These are phyloP conservation scores for Plasmodiophora brassicae DNA, from an alignment of 208 protist species.

Conservation along the genomic window DNA sequence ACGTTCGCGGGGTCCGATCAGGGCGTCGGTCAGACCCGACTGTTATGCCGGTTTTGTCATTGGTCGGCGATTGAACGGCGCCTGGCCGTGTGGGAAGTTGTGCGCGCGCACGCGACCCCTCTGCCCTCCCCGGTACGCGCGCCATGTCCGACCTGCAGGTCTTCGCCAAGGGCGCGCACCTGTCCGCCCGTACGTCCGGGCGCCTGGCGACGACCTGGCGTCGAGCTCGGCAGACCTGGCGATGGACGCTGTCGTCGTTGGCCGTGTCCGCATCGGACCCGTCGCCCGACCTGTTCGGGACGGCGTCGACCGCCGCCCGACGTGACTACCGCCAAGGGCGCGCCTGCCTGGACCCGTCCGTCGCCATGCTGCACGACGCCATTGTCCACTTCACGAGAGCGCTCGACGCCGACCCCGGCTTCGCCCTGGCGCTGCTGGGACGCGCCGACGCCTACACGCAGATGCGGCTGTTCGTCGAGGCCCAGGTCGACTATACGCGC, in stretches of 20 bases:
- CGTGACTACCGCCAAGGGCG: neutral
- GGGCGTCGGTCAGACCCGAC: too few relatives aligned
- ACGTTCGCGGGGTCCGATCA: too few relatives aligned
- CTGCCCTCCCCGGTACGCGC: too few relatives aligned
- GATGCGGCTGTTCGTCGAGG: neutral
- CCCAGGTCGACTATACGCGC: neutral
- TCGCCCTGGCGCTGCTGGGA: neutral
- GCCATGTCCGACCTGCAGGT: too few relatives aligned
- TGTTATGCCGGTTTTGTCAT: too few relatives aligned
- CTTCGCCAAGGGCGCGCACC: too few relatives aligned
- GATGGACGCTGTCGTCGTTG: neutral
- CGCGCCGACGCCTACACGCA: neutral
- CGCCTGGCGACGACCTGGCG: neutral
- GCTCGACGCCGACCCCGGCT: neutral
- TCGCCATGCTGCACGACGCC: neutral
- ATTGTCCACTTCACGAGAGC: neutral
- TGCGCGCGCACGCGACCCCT: too few relatives aligned
- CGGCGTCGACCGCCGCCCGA: neutral
- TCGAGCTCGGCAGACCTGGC: neutral
- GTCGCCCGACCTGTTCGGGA: neutral
- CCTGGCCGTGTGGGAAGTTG: too few relatives aligned
- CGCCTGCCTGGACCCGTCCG: neutral
- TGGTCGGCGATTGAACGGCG: too few relatives aligned
- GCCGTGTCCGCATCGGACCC: neutral
- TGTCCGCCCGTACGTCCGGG: too few relatives aligned